Conservation (phyloP, 148 eudicot species). For the Persicaria maculosa region DNA sequence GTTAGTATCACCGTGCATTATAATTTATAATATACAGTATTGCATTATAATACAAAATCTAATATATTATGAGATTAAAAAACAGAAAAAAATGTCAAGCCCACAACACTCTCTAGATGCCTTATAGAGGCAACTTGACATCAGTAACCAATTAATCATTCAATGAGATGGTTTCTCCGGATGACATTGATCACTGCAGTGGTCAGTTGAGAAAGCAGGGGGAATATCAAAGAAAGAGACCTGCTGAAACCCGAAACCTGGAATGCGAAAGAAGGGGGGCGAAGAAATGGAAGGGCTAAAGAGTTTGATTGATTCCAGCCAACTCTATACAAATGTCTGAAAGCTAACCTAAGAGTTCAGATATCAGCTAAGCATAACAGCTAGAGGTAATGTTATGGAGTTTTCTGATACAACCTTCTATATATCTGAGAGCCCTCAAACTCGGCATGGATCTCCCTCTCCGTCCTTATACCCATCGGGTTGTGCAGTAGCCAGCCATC, state of each 20-base stretch:
- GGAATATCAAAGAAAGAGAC: neutral
- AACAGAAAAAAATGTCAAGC: too few relatives aligned
- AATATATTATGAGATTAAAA: too few relatives aligned
- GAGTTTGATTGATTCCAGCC: neutral
- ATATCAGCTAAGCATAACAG: neutral
- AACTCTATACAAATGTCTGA: neutral
- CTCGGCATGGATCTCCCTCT: conserved; percentile 91
- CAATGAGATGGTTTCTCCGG: too few relatives aligned
- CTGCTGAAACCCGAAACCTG: neutral
- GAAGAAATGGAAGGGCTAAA: neutral
- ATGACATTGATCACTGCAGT: too few relatives aligned
- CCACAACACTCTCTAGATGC: too few relatives aligned
- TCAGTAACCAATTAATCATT: too few relatives aligned
- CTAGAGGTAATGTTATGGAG: neutral
- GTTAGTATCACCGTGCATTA: too few relatives aligned
- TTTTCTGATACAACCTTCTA: conserved; percentile 74
- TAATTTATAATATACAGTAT: too few relatives aligned
- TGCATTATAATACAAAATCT: too few relatives aligned
- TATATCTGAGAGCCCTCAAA: conserved; percentile 71
- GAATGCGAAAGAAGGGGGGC: neutral
- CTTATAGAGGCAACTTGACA: too few relatives aligned
- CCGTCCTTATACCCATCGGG: conserved; percentile 89
- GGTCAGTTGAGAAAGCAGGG: neutral
- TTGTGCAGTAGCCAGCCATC: conserved; percentile 78
- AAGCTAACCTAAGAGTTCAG: neutral